Conservation (phyloP, 2,329 filamentous ascomycete species). For the Chrysosporium queenslandicum region DNA sequence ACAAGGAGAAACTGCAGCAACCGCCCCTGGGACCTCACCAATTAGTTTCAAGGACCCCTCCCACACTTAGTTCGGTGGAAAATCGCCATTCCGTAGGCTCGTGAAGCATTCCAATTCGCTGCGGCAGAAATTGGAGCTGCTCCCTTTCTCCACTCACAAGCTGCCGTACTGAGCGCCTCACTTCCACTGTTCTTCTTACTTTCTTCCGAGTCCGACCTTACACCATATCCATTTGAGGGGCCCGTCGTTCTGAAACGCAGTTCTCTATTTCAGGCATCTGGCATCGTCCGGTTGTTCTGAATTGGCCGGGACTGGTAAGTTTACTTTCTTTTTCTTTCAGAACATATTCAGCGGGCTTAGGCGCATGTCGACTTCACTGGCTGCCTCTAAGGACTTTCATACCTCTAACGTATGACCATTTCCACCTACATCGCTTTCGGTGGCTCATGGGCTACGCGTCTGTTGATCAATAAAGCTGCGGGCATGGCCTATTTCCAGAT, state of each 20-base stretch:
- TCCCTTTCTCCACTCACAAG: slow-evolving; percentile 2
- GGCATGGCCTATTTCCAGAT: not conserved
- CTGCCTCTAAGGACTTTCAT: not conserved
- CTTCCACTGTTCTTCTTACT: not conserved
- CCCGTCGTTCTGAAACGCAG: not conserved
- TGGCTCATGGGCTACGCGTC: no score
- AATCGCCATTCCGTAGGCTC: not conserved
- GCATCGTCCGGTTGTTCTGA: not conserved
- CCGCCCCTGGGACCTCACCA: not conserved
- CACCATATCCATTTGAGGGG: not conserved
- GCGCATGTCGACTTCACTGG: not conserved
- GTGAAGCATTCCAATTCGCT: not conserved
- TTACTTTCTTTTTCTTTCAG: not conserved
- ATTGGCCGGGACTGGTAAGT: not conserved
- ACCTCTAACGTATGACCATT: not conserved
- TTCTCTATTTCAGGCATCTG: not conserved
- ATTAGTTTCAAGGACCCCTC: slow-evolving; percentile 10
- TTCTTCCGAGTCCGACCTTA: not conserved
- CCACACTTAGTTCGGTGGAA: not conserved
- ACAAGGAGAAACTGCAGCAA: not conserved
- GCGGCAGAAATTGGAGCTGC: not conserved
- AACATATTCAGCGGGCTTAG: not conserved
- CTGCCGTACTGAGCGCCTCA: slow-evolving; percentile 7
- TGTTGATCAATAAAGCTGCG: not conserved
- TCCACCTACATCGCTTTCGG: no score